Conservation (phyloP, 441 rosid species). For the Gossypium trilobum region DNA sequence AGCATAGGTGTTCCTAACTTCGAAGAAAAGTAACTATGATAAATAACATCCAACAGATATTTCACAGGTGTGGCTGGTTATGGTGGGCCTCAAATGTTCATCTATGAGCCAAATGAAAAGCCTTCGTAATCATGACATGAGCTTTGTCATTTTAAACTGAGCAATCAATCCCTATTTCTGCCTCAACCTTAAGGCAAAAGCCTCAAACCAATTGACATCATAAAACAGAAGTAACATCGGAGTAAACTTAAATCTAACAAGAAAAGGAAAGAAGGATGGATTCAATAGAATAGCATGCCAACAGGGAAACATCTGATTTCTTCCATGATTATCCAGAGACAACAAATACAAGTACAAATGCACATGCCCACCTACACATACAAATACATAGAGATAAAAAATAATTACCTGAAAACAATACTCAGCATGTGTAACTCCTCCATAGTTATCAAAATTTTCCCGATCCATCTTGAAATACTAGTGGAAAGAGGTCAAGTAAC, state of each 20-base stretch:
- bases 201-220: neutral
- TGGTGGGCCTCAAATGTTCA: neutral
- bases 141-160: neutral
- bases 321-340: neutral
- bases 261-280: neutral
- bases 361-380: neutral
- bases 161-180: neutral
- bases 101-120: neutral
- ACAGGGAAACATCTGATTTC: neutral
- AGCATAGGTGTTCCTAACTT: neutral
- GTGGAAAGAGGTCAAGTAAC: conserved; percentile 6
- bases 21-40: conserved; percentile 7
- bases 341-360: neutral
- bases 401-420: conserved; percentile 60
- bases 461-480: conserved; percentile 65
- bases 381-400: neutral
- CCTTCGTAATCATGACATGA: neutral
- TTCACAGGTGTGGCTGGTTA: neutral
- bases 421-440: conserved; percentile 60
- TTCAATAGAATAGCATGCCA: neutral
- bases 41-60: neutral
- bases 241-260: neutral
- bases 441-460: conserved; percentile 48
- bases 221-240: neutral
- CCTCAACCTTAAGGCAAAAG: neutral